phyloP scores from a whole-genome alignment of 2,329 filamentous ascomycete genomes.

The Lomentospora prolificans region DNA sequence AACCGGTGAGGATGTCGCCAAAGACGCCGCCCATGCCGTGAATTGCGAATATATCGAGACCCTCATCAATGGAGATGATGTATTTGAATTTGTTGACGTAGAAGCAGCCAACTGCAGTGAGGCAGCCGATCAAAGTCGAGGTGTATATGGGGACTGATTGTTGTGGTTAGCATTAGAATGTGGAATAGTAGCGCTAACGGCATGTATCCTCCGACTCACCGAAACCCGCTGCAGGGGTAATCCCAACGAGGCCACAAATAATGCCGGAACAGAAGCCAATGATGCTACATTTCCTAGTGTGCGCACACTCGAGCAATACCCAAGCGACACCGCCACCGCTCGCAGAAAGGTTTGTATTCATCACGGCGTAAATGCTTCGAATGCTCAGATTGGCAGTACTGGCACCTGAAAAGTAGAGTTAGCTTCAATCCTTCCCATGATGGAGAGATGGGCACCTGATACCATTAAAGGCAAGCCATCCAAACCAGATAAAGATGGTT shows the following conservation, averaged over 20 bases:
- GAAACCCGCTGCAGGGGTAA: constrained; percentile 48
- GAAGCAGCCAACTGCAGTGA: constrained; percentile 38
- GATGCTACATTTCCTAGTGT: constrained; percentile 22
- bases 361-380: constrained; percentile 42
- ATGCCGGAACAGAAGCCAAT: constrained; percentile 34
- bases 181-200: background rate
- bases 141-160: constrained; percentile 35
- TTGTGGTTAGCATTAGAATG: background rate
- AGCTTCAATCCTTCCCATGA: background rate
- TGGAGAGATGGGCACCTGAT: background rate
- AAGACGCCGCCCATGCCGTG: constrained; percentile 50
- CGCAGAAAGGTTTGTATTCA: constrained; percentile 50
- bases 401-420: constrained; percentile 13
- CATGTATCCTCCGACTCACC: constrained; percentile 14
- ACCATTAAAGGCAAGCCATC: constrained; percentile 46
- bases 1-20: constrained; percentile 45
- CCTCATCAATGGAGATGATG: constrained; percentile 44
- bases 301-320: constrained; percentile 41
- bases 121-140: constrained; percentile 38
- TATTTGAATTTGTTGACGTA: constrained; percentile 39
- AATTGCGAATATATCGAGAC: constrained; percentile 49
- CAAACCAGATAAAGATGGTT: constrained; percentile 57
- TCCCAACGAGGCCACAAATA: constrained; percentile 47
- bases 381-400: constrained; percentile 40
- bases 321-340: constrained; percentile 43